phyloP scores from a whole-genome alignment of 2,329 filamentous ascomycete genomes.

The Bipolaris victoriae region DNA sequence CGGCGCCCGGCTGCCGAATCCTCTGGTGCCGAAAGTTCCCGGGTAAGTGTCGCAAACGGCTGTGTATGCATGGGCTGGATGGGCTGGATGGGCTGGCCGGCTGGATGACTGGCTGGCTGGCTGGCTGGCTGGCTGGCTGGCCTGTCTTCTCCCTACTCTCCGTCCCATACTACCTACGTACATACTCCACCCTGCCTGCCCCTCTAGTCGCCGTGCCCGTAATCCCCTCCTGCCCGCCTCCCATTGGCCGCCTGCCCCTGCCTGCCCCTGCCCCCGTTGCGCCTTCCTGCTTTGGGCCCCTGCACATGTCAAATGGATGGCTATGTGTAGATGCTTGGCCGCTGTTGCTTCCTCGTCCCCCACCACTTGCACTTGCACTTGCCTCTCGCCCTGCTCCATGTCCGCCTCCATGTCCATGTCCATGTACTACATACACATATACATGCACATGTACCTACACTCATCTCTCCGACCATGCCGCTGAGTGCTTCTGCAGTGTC shows the following conservation, averaged over 20 bases:
- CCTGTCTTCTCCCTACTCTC: no score
- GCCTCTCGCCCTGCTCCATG: conserved; percentile 13
- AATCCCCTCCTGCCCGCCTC: conserved; percentile 4
- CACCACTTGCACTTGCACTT: conserved; percentile 9
- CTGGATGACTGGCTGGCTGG: background rate
- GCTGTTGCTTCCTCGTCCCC: background rate
- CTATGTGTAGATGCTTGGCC: background rate
- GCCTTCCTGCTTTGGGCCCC: background rate
- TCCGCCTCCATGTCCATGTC: no score
- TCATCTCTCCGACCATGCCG: background rate
- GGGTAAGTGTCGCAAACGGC: conserved; percentile 34
- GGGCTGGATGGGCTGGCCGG: no score
- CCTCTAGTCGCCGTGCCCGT: background rate
- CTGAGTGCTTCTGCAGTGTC: conserved; percentile 29
- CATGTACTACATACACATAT: no score
- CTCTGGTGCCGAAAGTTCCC: conserved; percentile 45
- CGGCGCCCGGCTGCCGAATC: conserved; percentile 47
- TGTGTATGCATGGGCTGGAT: background rate
- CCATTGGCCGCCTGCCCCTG: conserved; percentile 5
- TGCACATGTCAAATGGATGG: background rate
- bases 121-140: background rate
- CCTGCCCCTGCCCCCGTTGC: background rate
- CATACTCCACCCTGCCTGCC: background rate
- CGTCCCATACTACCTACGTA: no score
- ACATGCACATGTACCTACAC: no score